A percentile compares a stretch with the other conserved stretches of the same genome.
Conservation (phyloP, 108 stramenopile genomes). For the Skeletonema tropicum region DNA sequence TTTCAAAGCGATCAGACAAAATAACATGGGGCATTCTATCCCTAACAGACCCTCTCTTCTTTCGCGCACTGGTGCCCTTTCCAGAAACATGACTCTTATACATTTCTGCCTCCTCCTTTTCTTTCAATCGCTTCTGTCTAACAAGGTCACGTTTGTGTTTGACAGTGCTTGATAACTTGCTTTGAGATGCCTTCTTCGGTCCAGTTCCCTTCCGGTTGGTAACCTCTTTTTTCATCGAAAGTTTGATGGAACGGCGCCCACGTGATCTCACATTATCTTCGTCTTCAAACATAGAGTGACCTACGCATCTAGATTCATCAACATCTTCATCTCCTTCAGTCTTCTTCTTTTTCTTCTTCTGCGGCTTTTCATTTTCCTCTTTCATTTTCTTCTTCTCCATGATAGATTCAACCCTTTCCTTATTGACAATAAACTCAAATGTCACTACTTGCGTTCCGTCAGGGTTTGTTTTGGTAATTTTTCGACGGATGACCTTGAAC, state of each 20-base stretch:
- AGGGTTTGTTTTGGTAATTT: slow-evolving; percentile 76
- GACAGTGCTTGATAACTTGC: slow-evolving; percentile 23
- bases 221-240: slow-evolving; percentile 39
- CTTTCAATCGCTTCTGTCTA: slow-evolving; percentile 70
- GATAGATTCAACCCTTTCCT: slow-evolving; percentile 69
- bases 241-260: slow-evolving; percentile 9
- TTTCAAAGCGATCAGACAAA: slow-evolving; percentile 77
- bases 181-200: slow-evolving; percentile 33
- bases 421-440: slow-evolving; percentile 83
- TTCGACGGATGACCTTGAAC: slow-evolving; percentile 73
- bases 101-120: slow-evolving; percentile 77
- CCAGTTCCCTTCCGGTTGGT: slow-evolving; percentile 11
- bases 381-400: slow-evolving; percentile 50
- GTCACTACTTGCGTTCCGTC: slow-evolving; percentile 79
- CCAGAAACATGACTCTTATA: slow-evolving; percentile 55
- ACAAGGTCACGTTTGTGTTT: slow-evolving; percentile 49
- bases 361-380: slow-evolving; percentile 38
- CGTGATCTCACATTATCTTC: slow-evolving; percentile 58
- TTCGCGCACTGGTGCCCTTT: slow-evolving; percentile 79
- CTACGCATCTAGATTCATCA: slow-evolving; percentile 60
- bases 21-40: slow-evolving; percentile 86
- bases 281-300: slow-evolving; percentile 89
- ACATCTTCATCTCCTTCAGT: slow-evolving; percentile 12
- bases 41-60: slow-evolving; percentile 82
- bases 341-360: slow-evolving; percentile 29